Evolutionary conservation across 2,329 filamentous ascomycete species (phyloP).

Genomic region (Phialocephala subalpina): DNA sequence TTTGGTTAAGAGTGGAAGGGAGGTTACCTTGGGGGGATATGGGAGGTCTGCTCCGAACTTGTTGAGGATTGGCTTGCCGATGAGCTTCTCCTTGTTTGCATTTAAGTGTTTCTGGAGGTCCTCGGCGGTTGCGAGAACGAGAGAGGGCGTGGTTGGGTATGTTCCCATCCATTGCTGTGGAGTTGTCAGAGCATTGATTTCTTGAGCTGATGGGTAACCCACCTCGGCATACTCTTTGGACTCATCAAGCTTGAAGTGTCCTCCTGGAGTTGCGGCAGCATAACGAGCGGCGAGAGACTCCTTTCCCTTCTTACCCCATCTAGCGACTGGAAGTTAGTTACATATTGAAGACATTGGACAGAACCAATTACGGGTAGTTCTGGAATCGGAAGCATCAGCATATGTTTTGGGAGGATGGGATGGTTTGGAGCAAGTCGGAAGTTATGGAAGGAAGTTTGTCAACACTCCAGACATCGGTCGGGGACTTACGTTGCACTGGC

Average conservation of each 20-base stretch:
- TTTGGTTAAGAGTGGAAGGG: background rate
- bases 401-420: background rate
- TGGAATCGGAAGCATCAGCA: background rate
- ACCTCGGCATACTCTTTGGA: conserved; percentile 67
- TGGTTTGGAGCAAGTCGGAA: too few relatives aligned
- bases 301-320: conserved; percentile 73
- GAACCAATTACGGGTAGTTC: conserved; percentile 34
- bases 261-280: conserved; percentile 70
- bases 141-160: conserved; percentile 74
- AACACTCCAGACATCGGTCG: too few relatives aligned
- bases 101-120: conserved; percentile 71
- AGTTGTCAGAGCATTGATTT: conserved; percentile 37
- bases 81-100: conserved; percentile 64
- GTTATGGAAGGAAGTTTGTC: too few relatives aligned
- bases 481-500: conserved; percentile 53
- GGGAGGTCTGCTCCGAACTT: conserved; percentile 73
- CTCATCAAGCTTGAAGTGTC: conserved; percentile 69
- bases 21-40: conserved; percentile 71
- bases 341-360: background rate
- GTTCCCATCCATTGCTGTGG: conserved; percentile 65
- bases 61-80: conserved; percentile 67
- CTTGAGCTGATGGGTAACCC: background rate
- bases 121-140: conserved; percentile 67
- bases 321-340: background rate
- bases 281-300: conserved; percentile 71